phyloP scores from a whole-genome alignment of 768 basidiomycete genomes.

The Lactarius akahatsu region DNA sequence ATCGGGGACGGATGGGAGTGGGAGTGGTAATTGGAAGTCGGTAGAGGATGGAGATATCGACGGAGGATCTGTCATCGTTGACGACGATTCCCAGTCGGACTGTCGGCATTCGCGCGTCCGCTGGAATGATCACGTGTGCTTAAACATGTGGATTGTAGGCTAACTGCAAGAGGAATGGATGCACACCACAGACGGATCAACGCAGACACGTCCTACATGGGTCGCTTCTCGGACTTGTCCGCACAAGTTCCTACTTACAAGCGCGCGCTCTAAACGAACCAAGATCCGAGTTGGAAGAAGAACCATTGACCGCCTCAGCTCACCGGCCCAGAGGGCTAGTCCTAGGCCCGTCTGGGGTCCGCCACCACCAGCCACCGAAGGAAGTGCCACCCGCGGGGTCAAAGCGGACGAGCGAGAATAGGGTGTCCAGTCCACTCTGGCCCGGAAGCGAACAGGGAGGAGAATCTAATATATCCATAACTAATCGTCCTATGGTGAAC shows the following conservation, averaged over 20 bases:
- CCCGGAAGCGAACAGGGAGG: neutral
- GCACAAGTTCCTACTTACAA: neutral
- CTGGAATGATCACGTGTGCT: neutral
- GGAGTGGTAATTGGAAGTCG: neutral
- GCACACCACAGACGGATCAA: neutral
- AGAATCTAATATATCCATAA: slow-evolving; percentile 21
- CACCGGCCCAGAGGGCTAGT: neutral
- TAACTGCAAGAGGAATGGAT: neutral
- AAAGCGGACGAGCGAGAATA: neutral
- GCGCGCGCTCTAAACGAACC: slow-evolving; percentile 17
- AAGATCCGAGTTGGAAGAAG: slow-evolving; percentile 1
- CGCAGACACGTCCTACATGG: neutral
- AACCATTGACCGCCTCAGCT: neutral
- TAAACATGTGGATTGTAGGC: too few relatives aligned
- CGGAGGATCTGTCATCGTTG: neutral
- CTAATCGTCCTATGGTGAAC: slow-evolving; percentile 1
- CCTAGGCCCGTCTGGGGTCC: neutral
- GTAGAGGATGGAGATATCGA: neutral
- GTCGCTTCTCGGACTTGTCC: slow-evolving; percentile 5
- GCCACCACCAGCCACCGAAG: neutral
- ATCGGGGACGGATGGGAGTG: neutral
- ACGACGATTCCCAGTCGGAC: neutral
- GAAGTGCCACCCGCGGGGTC: slow-evolving; percentile 11
- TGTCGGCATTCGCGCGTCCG: neutral
- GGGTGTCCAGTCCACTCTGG: neutral